Percentiles rank a stretch among this genome's conserved stretches.
phyloP scores from a whole-genome alignment of 176 grass and related monocot genomes.

The Eleusine indica region DNA sequence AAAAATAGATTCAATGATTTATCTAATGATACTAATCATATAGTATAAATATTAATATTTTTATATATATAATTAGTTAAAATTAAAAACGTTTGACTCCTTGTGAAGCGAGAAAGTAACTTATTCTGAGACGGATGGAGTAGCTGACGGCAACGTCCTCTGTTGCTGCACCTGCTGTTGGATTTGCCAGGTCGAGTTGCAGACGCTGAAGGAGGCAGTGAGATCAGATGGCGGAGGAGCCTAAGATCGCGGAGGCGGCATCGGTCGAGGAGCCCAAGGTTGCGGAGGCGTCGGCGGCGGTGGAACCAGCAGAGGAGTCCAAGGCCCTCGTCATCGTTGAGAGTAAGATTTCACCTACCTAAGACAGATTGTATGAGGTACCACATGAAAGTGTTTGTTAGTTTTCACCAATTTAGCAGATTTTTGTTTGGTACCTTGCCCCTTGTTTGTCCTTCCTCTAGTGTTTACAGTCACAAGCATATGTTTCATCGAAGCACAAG shows the following conservation, averaged over 20 bases:
- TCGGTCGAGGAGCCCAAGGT: conserved; percentile 40
- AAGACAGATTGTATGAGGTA: neutral
- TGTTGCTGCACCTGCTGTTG: neutral
- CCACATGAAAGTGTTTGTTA: neutral
- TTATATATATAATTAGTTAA: no score
- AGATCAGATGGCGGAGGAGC: conserved; percentile 46
- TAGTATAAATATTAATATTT: no score
- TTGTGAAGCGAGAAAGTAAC: no score
- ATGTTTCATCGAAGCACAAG: neutral
- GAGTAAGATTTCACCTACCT: conserved; percentile 18
- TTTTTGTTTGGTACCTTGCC: neutral
- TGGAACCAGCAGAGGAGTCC: neutral
- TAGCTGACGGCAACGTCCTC: neutral
- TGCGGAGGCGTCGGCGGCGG: conserved; percentile 1
- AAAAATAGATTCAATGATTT: no score
- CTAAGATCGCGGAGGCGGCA: conserved; percentile 35
- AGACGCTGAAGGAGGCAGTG: neutral
- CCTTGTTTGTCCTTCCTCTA: neutral
- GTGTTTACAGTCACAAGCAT: neutral
- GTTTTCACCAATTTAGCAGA: neutral
- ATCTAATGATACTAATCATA: no score
- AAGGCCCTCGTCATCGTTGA: conserved; percentile 39
- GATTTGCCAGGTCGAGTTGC: neutral
- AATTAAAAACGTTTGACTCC: no score
- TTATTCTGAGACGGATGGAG: no score